phyloP scores from a whole-genome alignment of 306 rosid genomes.

The Calophaca sinica region DNA sequence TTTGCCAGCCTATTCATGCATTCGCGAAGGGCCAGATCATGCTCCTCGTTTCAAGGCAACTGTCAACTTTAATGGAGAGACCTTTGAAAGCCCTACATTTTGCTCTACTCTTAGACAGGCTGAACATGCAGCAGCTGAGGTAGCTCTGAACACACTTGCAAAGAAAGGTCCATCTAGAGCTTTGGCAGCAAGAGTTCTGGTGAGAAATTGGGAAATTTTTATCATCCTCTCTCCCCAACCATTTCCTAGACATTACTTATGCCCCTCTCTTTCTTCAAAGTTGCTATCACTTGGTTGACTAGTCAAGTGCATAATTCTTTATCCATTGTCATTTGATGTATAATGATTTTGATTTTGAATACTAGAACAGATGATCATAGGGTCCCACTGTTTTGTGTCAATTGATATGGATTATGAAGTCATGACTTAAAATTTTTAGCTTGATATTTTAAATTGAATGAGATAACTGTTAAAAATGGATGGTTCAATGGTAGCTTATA shows the following conservation, averaged over 20 bases:
- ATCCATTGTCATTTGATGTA: background rate
- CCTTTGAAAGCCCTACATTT: slow-evolving; percentile 84
- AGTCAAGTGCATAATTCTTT: background rate
- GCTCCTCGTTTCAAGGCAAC: slow-evolving; percentile 93
- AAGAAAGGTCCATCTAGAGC: slow-evolving; percentile 79
- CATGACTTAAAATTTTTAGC: background rate
- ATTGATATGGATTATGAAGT: slow-evolving; percentile 14
- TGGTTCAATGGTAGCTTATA: slow-evolving; percentile 2
- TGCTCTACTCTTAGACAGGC: slow-evolving; percentile 85
- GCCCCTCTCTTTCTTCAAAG: slow-evolving; percentile 5
- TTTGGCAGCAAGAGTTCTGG: slow-evolving; percentile 88
- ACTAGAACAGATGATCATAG: background rate
- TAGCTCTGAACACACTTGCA: slow-evolving; percentile 76
- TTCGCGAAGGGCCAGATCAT: slow-evolving; percentile 92
- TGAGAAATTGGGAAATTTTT: slow-evolving; percentile 43
- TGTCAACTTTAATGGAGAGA: slow-evolving; percentile 79
- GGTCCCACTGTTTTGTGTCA: background rate
- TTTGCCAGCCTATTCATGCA: slow-evolving; percentile 88
- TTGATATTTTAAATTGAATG: background rate
- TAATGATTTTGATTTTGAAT: slow-evolving; percentile 13
- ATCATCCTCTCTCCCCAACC: background rate
- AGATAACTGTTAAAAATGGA: background rate
- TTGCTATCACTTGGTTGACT: background rate
- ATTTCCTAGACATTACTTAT: slow-evolving; percentile 7
- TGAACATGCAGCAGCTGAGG: slow-evolving; percentile 88